Evolutionary conservation across 169 alveolate genomes (phyloP), one percentile per base, ranked within the genome.

Genomic region (Perkinsus marinus): DNA sequence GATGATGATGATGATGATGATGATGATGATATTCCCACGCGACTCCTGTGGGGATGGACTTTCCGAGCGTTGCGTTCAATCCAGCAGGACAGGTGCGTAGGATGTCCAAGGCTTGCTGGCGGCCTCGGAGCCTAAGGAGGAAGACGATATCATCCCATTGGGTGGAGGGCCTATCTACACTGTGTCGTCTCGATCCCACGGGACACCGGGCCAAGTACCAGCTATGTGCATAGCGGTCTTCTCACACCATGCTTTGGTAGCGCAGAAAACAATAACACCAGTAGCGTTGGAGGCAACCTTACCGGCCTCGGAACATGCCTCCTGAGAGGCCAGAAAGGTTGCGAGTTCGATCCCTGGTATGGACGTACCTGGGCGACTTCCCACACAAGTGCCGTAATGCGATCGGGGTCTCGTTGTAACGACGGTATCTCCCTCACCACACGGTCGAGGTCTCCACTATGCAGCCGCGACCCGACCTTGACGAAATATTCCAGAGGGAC

Each of bases 401-500:
- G 79, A 26, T 57, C 79, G 34, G 79, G 79, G 22, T 57, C 79
- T 26, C 79, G 36, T 57, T 26, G 79, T 16, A 57, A 2, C 5
- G 22, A 7, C 0, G 79, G 79, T 57, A 57, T 13, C 34, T 57
- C 79, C 34, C 79, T 57, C 26, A 57, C 79, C 0, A 57, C 34
- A 19, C 34, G 26, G 79, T 57, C 79, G 37, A 57, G 34, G 26
- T 57, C 79, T 7, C 37, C 37, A 57, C 79, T 57, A 30, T 57
- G 79, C 79, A 57, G 34, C 26, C 79, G 79, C 30, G 79, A 30
- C 37, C 69, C 69, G 39, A 90, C 36, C 39, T 90, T 39, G 30
- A 90, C 39, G 22, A 22, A 13, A 69, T 93, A 96, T 30, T 69
- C 92, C 36, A 95, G 92, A 22, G 93, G 93, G 26, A 95, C 95